Percentiles rank a stretch among this genome's conserved stretches.
These are phyloP conservation scores for Penicillium sp. DNA, from an alignment of 2,329 filamentous ascomycete genomes.

Conservation along the genomic window DNA sequence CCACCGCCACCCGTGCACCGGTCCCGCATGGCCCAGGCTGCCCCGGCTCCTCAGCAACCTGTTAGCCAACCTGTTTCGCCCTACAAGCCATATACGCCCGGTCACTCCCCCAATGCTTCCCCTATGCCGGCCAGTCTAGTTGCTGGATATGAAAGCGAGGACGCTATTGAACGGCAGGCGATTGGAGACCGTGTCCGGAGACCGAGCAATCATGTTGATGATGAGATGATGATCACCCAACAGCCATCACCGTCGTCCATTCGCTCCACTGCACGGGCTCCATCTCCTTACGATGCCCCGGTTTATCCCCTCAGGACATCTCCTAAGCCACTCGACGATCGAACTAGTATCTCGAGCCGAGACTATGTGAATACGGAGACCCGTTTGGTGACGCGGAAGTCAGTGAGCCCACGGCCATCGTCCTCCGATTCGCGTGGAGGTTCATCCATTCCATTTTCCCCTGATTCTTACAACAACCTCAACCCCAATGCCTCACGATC, in stretches of 20 bases:
- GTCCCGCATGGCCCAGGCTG: slow-evolving; percentile 33
- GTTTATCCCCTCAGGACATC: slow-evolving; percentile 36
- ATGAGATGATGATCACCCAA: slow-evolving; percentile 31
- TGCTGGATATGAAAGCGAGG: slow-evolving; percentile 45
- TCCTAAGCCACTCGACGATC: slow-evolving; percentile 32
- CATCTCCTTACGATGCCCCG: slow-evolving; percentile 24
- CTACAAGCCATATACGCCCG: slow-evolving; percentile 28
- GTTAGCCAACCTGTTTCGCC: slow-evolving; percentile 35
- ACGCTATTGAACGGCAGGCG: slow-evolving; percentile 32
- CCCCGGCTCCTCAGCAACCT: slow-evolving; percentile 21
- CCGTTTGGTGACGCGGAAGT: slow-evolving; percentile 57
- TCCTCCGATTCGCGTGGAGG: slow-evolving; percentile 44
- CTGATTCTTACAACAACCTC: slow-evolving; percentile 64
- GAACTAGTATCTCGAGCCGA: slow-evolving; percentile 31
- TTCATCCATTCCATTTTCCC: slow-evolving; percentile 60
- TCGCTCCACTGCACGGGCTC: slow-evolving; percentile 6
- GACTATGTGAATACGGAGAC: slow-evolving; percentile 39
- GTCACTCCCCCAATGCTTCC: slow-evolving; percentile 33
- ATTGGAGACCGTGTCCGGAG: slow-evolving; percentile 34
- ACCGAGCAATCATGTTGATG: slow-evolving; percentile 32
- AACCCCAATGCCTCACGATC: slow-evolving; percentile 54
- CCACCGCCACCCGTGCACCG: slow-evolving; percentile 43
- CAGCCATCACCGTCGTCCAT: slow-evolving; percentile 8
- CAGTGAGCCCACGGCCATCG: slow-evolving; percentile 61
- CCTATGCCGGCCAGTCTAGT: slow-evolving; percentile 47